Conservation (phyloP, 106 monocot species). For the Alisma plantagoaquatica region DNA sequence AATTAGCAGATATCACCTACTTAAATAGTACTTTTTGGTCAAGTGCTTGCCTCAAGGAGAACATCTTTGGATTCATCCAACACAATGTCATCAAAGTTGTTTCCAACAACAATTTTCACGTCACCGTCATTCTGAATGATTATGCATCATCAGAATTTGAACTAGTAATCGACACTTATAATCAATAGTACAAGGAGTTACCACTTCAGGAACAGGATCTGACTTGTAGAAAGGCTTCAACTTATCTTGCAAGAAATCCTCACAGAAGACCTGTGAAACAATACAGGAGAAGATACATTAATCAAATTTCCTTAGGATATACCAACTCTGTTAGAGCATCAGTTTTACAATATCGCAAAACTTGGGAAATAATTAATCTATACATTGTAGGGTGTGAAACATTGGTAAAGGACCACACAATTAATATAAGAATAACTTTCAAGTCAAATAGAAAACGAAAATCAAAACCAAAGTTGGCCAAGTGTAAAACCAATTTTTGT, state of each 20-base stretch:
- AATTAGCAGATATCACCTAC: background rate
- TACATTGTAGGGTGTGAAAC: too few species aligned
- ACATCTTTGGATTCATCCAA: slow-evolving; percentile 92
- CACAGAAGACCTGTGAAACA: slow-evolving; percentile 46
- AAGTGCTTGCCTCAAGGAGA: slow-evolving; percentile 57
- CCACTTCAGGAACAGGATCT: slow-evolving; percentile 82
- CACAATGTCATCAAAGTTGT: slow-evolving; percentile 78
- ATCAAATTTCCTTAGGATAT: background rate
- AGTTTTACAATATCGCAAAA: too few species aligned
- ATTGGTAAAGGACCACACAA: too few species aligned
- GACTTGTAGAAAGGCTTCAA: slow-evolving; percentile 89
- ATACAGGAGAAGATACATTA: background rate
- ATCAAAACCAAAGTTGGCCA: too few species aligned
- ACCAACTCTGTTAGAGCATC: background rate
- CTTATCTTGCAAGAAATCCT: slow-evolving; percentile 82
- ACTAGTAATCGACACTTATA: too few species aligned
- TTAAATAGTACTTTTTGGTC: too few species aligned
- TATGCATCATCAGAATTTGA: background rate
- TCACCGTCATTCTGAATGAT: slow-evolving; percentile 68
- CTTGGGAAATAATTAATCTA: too few species aligned
- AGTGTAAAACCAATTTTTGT: too few species aligned
- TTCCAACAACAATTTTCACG: slow-evolving; percentile 82
- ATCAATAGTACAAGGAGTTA: too few species aligned
- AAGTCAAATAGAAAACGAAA: too few species aligned
- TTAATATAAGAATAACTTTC: too few species aligned